Evolutionary conservation across 768 basidiomycete species (phyloP), one percentile per base, ranked within the genome.

Genomic region (Boletus fagicola): DNA sequence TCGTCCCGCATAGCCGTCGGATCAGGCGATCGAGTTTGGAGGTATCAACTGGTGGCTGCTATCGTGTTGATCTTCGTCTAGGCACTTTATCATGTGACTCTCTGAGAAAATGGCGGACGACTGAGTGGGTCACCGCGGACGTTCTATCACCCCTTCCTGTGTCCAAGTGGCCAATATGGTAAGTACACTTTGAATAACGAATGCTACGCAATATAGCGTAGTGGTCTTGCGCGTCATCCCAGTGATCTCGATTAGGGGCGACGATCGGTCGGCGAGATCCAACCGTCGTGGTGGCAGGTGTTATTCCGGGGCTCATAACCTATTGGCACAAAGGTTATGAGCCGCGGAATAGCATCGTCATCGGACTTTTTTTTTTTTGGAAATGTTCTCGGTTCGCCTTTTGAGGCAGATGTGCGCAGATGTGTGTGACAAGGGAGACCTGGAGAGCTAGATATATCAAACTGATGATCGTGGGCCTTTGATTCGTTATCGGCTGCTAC

Each of bases 271-370:
- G 4, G 39, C 30, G 44, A 54, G 53, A 60, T 62, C 61, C 40
- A 58, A 42, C 43, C 53, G 15, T n/a, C 52, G 1, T 38, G 51
- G 51, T 67, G 65, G 60, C 59, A 54, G 8, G 40, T 39, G 40
- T 22, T 58, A 63, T 67, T 62, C 47, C 67, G 16, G 63, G 67
- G 62, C 67, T 69, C 67, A 67, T 69, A 64, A 67, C 64, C 67
- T 66, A 0, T 48, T 26, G 55, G 0, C n/a, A n/a, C 45, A 24
- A 8, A 36, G 48, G 33, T 51, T 52, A 67, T 67, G 62, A 53
- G 46, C 57, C 46, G 28, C 51, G 62, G 56, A 64, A 61, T 56
- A 54, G 40, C 44, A 1, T 50, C 49, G 58, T 65, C 60, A 59
- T 62, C 50, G 30, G 48, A 40, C 4, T 55, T 4, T 35, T 35